Evolutionary conservation across 2,329 filamentous ascomycete species (phyloP).

Genomic region (Fusarium sp.): DNA sequence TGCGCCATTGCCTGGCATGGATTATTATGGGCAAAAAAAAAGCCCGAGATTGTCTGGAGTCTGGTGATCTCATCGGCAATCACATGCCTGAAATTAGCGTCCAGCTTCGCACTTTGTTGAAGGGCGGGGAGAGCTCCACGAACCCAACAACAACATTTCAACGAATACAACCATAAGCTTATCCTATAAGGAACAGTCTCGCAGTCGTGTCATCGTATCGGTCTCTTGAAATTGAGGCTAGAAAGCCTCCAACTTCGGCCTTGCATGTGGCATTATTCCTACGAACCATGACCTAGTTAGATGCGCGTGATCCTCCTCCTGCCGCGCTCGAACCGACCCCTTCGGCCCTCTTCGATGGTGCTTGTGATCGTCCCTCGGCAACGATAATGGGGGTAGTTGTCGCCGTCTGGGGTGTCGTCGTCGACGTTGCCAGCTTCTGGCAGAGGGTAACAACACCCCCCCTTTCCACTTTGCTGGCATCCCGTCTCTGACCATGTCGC

Average conservation of each 20-base stretch:
- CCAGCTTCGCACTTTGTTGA: slow-evolving; percentile 32
- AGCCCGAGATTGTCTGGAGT: slow-evolving; percentile 21
- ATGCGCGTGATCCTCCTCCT: slow-evolving; percentile 28
- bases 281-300: slow-evolving; percentile 38
- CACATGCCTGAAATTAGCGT: slow-evolving; percentile 43
- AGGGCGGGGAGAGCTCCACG: slow-evolving; percentile 38
- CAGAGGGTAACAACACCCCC: slow-evolving; percentile 59
- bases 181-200: slow-evolving; percentile 9
- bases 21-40: slow-evolving; percentile 13
- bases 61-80: slow-evolving; percentile 44
- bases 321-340: slow-evolving; percentile 17
- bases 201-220: background rate
- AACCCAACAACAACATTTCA: slow-evolving; percentile 37
- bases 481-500: slow-evolving; percentile 27
- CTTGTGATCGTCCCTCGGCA: slow-evolving; percentile 49
- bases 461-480: background rate
- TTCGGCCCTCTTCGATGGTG: slow-evolving; percentile 39
- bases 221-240: background rate
- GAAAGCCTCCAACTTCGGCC: background rate
- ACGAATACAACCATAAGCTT: background rate
- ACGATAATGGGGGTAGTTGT: slow-evolving; percentile 57
- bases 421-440: slow-evolving; percentile 73
- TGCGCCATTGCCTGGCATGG: slow-evolving; percentile 8
- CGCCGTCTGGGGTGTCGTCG: slow-evolving; percentile 66
- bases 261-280: slow-evolving; percentile 25